A percentile compares a stretch with the other conserved stretches of the same genome.
Evolutionary conservation across 768 basidiomycete species (phyloP).

Genomic region (Xerocomus spinulosus): DNA sequence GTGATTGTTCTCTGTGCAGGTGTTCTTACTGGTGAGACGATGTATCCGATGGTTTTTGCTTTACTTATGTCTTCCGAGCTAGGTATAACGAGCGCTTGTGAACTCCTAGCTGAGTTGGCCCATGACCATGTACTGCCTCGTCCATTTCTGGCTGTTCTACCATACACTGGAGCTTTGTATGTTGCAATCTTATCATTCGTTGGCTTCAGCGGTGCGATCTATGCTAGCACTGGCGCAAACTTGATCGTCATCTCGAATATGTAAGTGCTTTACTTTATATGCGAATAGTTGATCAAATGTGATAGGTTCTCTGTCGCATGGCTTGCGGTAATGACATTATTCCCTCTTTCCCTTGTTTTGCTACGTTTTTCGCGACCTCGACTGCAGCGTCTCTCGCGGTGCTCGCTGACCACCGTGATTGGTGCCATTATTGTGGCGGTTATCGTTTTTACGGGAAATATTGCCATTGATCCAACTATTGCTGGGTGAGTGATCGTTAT

Average conservation of each 20-base stretch:
- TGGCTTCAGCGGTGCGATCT: conserved; percentile 47
- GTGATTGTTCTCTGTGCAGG: conserved; percentile 70
- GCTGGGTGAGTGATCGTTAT: conserved; percentile 39
- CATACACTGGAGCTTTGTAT: conserved; percentile 48
- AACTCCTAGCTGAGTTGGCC: conserved; percentile 54
- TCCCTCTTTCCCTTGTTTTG: conserved; percentile 55
- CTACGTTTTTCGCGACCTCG: conserved; percentile 64
- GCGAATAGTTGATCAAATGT: not conserved
- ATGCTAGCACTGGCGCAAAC: conserved; percentile 52
- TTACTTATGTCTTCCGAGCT: not conserved
- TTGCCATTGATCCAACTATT: conserved; percentile 52
- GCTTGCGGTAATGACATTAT: conserved; percentile 61
- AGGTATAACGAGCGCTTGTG: conserved; percentile 58
- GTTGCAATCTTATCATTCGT: conserved; percentile 49
- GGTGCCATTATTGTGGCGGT: conserved; percentile 39
- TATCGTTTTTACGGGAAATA: conserved; percentile 53
- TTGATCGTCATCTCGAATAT: conserved; percentile 55
- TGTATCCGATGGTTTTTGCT: not conserved
- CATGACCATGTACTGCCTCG: conserved; percentile 58
- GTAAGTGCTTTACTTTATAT: conserved; percentile 28
- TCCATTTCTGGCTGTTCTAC: conserved; percentile 45
- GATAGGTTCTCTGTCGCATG: conserved; percentile 62
- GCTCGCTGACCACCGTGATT: conserved; percentile 40
- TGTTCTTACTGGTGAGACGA: conserved; percentile 54
- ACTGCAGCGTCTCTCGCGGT: conserved; percentile 40